phyloP scores from a whole-genome alignment of 805 yeast species.

The Lipomyces spencermartinsiae region DNA sequence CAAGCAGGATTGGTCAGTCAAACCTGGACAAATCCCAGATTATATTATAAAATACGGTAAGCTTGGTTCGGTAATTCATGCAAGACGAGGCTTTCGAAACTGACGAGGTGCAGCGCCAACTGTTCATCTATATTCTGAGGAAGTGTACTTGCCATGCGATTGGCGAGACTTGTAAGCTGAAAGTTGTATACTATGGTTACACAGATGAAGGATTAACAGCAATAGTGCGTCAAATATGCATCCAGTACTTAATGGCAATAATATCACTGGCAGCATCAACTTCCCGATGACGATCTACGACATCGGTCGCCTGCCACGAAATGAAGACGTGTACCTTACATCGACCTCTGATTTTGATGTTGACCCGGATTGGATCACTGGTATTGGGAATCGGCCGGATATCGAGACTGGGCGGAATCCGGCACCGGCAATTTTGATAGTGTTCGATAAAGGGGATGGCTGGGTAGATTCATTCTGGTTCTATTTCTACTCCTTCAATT shows the following conservation, averaged over 20 bases:
- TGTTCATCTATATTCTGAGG: conserved; percentile 89
- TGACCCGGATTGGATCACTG: conserved; percentile 88
- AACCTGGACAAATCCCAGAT: conserved; percentile 40
- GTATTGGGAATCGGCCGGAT: conserved; percentile 68
- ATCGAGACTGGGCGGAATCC: conserved; percentile 72
- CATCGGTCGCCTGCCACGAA: conserved; percentile 46
- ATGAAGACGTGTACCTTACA: conserved; percentile 60
- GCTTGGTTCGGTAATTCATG: background rate
- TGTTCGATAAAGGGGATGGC: conserved; percentile 91
- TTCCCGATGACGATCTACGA: conserved; percentile 42
- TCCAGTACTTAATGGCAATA: conserved; percentile 42
- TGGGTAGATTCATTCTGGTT: conserved; percentile 97
- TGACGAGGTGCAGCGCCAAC: conserved; percentile 57
- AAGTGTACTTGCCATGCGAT: conserved; percentile 83
- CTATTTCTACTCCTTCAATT: conserved; percentile 89
- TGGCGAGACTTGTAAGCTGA: conserved; percentile 60
- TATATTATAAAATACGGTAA: conserved; percentile 38
- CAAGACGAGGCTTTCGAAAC: background rate
- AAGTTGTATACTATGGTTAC: conserved; percentile 59
- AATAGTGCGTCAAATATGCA: conserved; percentile 38
- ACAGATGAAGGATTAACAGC: conserved; percentile 49
- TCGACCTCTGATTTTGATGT: conserved; percentile 71
- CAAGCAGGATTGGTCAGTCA: conserved; percentile 31
- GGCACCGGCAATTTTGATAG: conserved; percentile 83
- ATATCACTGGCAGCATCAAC: conserved; percentile 41